Percentiles rank a stretch among this genome's conserved stretches.
phyloP scores from a whole-genome alignment of 1,284 basidiomycete genomes.

The Pyrrhoderma lamaoense region DNA sequence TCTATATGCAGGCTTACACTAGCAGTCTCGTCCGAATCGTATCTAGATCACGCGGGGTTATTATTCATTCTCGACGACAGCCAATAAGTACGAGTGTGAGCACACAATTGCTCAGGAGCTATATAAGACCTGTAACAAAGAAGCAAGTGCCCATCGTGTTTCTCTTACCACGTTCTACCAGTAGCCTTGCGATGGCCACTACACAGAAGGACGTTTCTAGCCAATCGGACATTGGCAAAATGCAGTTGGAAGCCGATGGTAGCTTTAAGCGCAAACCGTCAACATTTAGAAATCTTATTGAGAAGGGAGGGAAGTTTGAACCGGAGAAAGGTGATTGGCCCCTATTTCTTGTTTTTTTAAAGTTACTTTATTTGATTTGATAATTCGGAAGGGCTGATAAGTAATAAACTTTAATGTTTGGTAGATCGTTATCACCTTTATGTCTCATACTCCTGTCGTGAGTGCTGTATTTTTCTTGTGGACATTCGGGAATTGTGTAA shows the following conservation, averaged over 20 bases:
- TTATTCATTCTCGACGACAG: too few relatives aligned
- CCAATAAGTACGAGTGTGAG: too few relatives aligned
- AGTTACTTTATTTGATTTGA: background rate
- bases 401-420: background rate
- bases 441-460: slow-evolving; percentile 74
- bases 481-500: background rate
- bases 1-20: too few relatives aligned
- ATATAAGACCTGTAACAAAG: too few relatives aligned
- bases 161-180: slow-evolving; percentile 5
- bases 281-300: slow-evolving; percentile 69
- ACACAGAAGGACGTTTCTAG: background rate
- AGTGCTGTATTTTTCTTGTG: slow-evolving; percentile 27
- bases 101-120: too few relatives aligned
- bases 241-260: slow-evolving; percentile 64
- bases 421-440: slow-evolving; percentile 85
- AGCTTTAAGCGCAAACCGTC: slow-evolving; percentile 74
- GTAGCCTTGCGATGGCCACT: background rate
- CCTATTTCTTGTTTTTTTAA: background rate
- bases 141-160: slow-evolving; percentile 7
- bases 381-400: background rate
- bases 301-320: slow-evolving; percentile 65
- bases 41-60: too few relatives aligned
- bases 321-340: slow-evolving; percentile 67
- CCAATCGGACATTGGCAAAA: slow-evolving; percentile 57
- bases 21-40: too few relatives aligned